phyloP scores from a whole-genome alignment of 2,329 filamentous ascomycete species.

The Fusarium compactum region DNA sequence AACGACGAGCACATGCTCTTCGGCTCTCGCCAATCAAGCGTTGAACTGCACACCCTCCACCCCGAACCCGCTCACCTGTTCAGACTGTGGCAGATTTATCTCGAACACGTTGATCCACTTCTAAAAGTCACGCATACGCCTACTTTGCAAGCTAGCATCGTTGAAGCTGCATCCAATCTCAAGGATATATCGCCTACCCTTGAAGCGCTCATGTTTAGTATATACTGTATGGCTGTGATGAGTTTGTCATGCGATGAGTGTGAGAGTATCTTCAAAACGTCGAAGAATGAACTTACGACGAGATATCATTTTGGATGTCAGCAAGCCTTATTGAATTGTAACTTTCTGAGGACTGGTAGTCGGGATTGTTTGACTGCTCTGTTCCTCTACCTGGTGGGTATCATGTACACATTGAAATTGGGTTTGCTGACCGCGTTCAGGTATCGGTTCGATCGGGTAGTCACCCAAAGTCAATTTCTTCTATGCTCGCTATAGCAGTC shows the following conservation, averaged over 20 bases:
- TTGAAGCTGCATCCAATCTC: constrained; percentile 61
- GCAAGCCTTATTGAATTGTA: constrained; percentile 64
- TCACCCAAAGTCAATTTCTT: constrained; percentile 64
- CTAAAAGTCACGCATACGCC: constrained; percentile 70
- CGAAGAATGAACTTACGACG: constrained; percentile 56
- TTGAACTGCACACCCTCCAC: constrained; percentile 65
- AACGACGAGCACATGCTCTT: constrained; percentile 65
- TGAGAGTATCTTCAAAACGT: constrained; percentile 53
- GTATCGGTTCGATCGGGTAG: constrained; percentile 58
- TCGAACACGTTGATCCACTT: constrained; percentile 69
- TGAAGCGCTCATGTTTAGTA: constrained; percentile 69
- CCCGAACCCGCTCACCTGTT: constrained; percentile 60
- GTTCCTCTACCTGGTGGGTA: constrained; percentile 66
- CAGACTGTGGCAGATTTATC: constrained; percentile 67
- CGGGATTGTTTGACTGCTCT: constrained; percentile 68
- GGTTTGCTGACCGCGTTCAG: constrained; percentile 49
- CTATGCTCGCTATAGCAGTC: constrained; percentile 65
- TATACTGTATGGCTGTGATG: constrained; percentile 59
- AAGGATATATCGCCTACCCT: constrained; percentile 54
- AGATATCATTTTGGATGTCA: constrained; percentile 63
- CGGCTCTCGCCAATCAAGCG: constrained; percentile 54
- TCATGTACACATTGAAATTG: not conserved
- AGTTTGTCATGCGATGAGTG: constrained; percentile 61
- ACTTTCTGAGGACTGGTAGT: constrained; percentile 63
- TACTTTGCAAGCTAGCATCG: constrained; percentile 63